Percentiles rank a stretch among this genome's conserved stretches.
Conservation (phyloP, 2,329 filamentous ascomycete species). For the Fusarium annulatum region DNA sequence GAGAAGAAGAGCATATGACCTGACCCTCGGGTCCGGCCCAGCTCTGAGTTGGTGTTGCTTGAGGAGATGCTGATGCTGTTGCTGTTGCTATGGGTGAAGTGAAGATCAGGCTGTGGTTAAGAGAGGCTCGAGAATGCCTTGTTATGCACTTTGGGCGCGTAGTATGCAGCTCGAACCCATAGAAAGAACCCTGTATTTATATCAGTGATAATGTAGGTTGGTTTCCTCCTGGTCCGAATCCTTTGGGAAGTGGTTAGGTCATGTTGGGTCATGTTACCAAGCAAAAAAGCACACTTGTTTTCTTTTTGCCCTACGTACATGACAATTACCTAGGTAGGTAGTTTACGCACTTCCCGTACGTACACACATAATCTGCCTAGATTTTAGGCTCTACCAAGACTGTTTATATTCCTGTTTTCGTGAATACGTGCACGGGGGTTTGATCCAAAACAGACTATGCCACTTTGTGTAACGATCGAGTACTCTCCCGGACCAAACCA, state of each 20-base stretch:
- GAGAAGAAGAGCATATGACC: not conserved
- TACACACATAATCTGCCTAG: not conserved
- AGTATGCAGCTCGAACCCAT: not conserved
- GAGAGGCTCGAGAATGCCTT: not conserved
- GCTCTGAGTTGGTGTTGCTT: not conserved
- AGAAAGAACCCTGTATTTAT: slow-evolving; percentile 12
- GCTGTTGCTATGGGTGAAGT: not conserved
- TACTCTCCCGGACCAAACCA: not conserved
- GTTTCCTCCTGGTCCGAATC: not conserved
- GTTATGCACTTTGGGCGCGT: not conserved
- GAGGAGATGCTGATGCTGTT: not conserved
- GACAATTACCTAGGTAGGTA: not conserved
- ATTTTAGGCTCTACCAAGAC: not conserved
- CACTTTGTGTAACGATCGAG: slow-evolving; percentile 4
- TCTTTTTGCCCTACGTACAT: not conserved
- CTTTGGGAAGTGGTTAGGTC: slow-evolving; percentile 1
- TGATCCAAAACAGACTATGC: not conserved
- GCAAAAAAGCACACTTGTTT: slow-evolving; percentile 1
- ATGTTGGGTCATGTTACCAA: slow-evolving; percentile 19
- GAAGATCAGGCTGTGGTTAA: not conserved
- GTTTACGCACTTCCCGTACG: not conserved
- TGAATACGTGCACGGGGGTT: not conserved
- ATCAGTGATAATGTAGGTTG: not conserved
- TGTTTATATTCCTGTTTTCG: slow-evolving; percentile 16
- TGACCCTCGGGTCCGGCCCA: not conserved